These are phyloP conservation scores for Pseudogymnoascus sp. DNA, from an alignment of 2,329 filamentous ascomycete species.

Conservation along the genomic window DNA sequence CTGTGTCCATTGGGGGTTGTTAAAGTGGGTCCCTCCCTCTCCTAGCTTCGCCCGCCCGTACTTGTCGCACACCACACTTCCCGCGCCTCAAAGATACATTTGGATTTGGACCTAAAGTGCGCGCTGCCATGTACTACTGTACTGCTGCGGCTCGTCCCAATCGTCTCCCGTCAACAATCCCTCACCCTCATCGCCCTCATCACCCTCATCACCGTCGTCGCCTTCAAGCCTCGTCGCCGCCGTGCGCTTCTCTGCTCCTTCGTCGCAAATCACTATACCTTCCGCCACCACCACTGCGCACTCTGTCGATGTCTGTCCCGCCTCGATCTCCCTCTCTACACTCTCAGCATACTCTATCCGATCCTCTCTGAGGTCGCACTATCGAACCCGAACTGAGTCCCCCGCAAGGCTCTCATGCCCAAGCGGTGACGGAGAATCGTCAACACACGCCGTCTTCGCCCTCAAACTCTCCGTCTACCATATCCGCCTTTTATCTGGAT, in stretches of 20 bases:
- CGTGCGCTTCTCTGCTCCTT: not conserved
- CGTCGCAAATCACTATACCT: not conserved
- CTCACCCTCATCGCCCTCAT: not conserved
- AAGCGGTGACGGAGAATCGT: not conserved
- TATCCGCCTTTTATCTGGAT: not conserved
- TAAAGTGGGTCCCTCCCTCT: not conserved
- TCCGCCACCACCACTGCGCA: not conserved
- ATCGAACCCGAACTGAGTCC: not conserved
- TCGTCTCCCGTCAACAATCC: not conserved
- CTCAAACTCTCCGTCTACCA: not conserved
- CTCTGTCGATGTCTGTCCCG: not conserved
- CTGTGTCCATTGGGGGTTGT: not conserved
- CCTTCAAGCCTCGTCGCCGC: not conserved
- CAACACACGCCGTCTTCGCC: not conserved
- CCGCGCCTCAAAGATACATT: not conserved
- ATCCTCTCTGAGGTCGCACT: not conserved
- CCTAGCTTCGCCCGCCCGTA: not conserved
- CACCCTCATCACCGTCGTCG: not conserved
- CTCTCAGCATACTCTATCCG: not conserved
- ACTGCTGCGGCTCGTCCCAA: not conserved
- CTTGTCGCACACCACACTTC: not conserved
- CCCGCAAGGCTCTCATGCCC: not conserved
- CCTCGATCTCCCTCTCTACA: not conserved
- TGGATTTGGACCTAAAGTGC: not conserved
- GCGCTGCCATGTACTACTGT: not conserved